These are phyloP conservation scores for Epichloe festucae DNA, from an alignment of 2,329 filamentous ascomycete genomes.

Conservation along the genomic window DNA sequence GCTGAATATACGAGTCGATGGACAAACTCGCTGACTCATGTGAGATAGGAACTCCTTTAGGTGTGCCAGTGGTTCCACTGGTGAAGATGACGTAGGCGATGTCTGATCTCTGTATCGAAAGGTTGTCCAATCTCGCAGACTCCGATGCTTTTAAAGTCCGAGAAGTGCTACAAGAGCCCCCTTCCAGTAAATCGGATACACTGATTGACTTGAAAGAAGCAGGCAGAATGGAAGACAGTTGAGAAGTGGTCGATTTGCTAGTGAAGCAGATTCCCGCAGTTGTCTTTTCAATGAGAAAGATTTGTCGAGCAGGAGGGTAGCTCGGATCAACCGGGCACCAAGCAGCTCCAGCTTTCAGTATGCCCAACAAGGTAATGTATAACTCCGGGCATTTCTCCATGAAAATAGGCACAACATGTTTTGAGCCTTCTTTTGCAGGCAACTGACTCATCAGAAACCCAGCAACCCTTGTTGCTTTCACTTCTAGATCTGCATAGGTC, in stretches of 20 bases:
- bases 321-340: constrained; percentile 28
- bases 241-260: constrained; percentile 3
- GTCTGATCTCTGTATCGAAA: constrained; percentile 6
- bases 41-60: constrained; percentile 24
- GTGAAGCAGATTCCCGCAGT: constrained; percentile 10
- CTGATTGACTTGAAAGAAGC: constrained; percentile 11
- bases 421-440: constrained; percentile 3
- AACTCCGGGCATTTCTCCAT: constrained; percentile 24
- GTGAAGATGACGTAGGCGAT: constrained; percentile 27
- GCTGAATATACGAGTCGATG: not conserved
- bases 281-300: constrained; percentile 23
- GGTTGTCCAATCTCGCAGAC: not conserved
- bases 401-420: constrained; percentile 22
- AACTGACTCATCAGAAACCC: constrained; percentile 9
- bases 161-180: not conserved
- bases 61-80: constrained; percentile 14
- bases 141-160: not conserved
- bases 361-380: constrained; percentile 27
- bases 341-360: constrained; percentile 27
- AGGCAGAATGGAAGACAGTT: constrained; percentile 16
- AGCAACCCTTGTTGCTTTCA: constrained; percentile 20
- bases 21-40: constrained; percentile 22
- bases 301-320: constrained; percentile 23
- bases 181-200: not conserved
- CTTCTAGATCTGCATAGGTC: constrained; percentile 23